These are phyloP conservation scores for Cinnamomum chago DNA, from an alignment of 164 flowering plant genomes.

Conservation along the genomic window DNA sequence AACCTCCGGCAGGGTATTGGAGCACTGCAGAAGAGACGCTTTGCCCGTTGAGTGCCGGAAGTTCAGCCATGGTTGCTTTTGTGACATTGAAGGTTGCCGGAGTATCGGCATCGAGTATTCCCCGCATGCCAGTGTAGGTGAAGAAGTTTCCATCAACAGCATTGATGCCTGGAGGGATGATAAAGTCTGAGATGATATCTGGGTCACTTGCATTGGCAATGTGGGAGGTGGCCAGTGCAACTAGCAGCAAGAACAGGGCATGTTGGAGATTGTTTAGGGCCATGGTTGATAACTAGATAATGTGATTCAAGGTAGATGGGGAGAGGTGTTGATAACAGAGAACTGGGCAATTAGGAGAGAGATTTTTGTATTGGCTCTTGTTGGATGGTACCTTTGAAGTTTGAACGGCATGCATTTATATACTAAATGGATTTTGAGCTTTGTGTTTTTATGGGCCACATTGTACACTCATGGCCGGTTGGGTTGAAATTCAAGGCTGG, in stretches of 20 bases:
- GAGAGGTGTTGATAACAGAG: too few species aligned
- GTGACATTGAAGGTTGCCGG: constrained; percentile 2
- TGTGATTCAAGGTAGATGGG: neutral
- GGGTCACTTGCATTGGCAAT: neutral
- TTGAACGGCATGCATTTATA: neutral
- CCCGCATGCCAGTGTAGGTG: constrained; percentile 1
- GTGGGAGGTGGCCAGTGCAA: neutral
- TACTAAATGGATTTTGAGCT: neutral
- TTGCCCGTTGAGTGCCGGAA: neutral
- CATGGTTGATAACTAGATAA: neutral
- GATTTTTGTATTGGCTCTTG: neutral
- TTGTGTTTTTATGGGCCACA: neutral
- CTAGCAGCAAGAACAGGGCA: neutral
- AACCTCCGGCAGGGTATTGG: neutral
- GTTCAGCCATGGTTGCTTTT: neutral
- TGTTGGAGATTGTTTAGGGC: neutral
- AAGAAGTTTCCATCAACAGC: neutral
- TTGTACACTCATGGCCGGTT: neutral
- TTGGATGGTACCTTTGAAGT: neutral
- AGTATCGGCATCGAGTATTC: neutral
- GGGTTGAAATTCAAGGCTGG: neutral
- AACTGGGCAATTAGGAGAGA: neutral
- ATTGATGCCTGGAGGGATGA: neutral
- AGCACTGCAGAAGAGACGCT: constrained; percentile 2
- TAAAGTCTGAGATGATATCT: neutral